Percentiles rank a stretch among this genome's conserved stretches.
phyloP scores from a whole-genome alignment of 2,329 filamentous ascomycete genomes.

The Cladophialophora bantiana region DNA sequence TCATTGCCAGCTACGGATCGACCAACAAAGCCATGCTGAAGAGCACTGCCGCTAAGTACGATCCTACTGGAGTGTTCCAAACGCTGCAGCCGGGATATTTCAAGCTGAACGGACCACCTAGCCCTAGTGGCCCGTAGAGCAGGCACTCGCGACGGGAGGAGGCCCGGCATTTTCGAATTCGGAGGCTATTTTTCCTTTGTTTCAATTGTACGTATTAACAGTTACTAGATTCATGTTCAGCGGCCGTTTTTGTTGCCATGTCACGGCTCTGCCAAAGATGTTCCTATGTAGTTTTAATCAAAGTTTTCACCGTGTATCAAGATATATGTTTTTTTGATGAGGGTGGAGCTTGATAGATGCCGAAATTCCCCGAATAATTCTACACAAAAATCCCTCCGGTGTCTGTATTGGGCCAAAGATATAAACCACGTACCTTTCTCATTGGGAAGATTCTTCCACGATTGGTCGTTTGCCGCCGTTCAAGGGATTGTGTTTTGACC shows the following conservation, averaged over 20 bases:
- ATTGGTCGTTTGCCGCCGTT: too few species aligned
- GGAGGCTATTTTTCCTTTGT: background rate
- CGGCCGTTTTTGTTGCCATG: background rate
- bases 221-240: background rate
- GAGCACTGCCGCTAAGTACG: slow-evolving; percentile 48
- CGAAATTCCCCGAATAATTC: too few species aligned
- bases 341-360: too few species aligned
- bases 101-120: slow-evolving; percentile 46
- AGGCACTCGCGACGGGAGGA: background rate
- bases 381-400: too few species aligned
- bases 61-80: slow-evolving; percentile 52
- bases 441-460: too few species aligned
- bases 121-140: background rate
- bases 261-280: too few species aligned
- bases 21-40: slow-evolving; percentile 47
- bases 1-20: slow-evolving; percentile 52
- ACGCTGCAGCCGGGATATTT: slow-evolving; percentile 53
- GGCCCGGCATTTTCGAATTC: background rate
- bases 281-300: too few species aligned
- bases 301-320: too few species aligned
- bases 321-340: too few species aligned
- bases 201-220: background rate
- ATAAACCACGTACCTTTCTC: too few species aligned
- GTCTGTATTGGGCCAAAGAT: too few species aligned
- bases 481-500: too few species aligned